phyloP scores from a whole-genome alignment of 345 rosid genomes.

The Pistacia atlantica region DNA sequence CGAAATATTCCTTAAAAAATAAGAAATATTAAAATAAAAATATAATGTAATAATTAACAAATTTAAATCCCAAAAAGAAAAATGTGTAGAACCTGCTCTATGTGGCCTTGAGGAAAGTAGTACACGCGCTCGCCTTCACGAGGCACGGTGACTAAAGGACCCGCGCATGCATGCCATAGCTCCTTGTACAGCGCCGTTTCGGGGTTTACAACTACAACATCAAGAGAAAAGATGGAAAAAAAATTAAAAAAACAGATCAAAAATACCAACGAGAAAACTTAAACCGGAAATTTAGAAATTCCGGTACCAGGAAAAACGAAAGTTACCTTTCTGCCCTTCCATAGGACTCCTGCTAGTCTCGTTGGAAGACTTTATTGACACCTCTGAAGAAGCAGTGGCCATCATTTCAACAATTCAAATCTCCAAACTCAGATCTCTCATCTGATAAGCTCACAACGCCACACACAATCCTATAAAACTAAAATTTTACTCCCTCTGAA shows the following conservation, averaged over 20 bases:
- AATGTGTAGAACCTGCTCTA: slow-evolving; percentile 66
- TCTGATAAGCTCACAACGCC: slow-evolving; percentile 17
- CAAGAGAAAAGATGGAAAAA: background rate
- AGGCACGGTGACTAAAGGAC: slow-evolving; percentile 81
- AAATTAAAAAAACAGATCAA: slow-evolving; percentile 12
- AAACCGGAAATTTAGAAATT: slow-evolving; percentile 21
- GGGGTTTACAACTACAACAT: slow-evolving; percentile 42
- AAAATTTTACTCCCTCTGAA: slow-evolving; percentile 12
- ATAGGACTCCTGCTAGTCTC: slow-evolving; percentile 31
- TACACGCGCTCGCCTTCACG: slow-evolving; percentile 72
- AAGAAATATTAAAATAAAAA: too few species aligned
- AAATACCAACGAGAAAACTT: background rate
- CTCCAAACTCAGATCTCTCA: slow-evolving; percentile 59
- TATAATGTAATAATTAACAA: background rate
- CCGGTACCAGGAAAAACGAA: slow-evolving; percentile 16
- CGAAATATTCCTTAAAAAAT: background rate
- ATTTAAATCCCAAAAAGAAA: background rate
- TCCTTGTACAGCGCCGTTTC: slow-evolving; percentile 70
- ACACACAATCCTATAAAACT: background rate
- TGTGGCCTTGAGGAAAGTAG: slow-evolving; percentile 93
- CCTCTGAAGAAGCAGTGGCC: slow-evolving; percentile 39
- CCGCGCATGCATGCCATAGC: slow-evolving; percentile 97
- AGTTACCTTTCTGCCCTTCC: slow-evolving; percentile 43
- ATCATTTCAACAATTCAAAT: slow-evolving; percentile 6
- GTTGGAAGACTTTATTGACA: slow-evolving; percentile 40